phyloP scores from a whole-genome alignment of 306 rosid genomes.

The Alnus glutinosa region DNA sequence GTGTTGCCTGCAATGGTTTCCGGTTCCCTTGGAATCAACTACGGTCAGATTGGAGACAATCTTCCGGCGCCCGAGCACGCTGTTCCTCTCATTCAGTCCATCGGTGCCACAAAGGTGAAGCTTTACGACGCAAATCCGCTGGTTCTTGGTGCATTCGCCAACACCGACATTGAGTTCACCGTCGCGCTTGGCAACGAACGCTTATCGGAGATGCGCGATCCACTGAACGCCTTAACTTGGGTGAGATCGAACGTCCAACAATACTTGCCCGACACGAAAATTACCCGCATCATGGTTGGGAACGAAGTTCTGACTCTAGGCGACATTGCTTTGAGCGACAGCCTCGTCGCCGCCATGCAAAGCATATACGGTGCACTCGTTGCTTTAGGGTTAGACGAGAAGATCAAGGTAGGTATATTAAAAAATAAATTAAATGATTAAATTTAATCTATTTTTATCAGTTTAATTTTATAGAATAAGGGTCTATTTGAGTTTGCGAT shows the following conservation, averaged over 20 bases:
- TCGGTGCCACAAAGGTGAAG: background rate
- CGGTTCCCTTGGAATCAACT: background rate
- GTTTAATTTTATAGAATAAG: no score
- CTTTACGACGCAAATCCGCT: background rate
- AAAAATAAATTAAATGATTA: no score
- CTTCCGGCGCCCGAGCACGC: background rate
- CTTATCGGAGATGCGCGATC: background rate
- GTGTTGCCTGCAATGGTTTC: background rate
- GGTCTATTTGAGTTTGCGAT: no score
- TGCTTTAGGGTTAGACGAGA: background rate
- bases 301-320: background rate
- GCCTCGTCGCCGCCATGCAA: background rate
- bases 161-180: background rate
- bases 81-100: background rate
- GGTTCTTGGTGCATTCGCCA: background rate
- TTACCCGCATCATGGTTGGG: background rate
- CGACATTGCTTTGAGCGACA: background rate
- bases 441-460: no score
- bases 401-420: background rate
- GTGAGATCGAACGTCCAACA: background rate
- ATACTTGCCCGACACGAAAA: background rate
- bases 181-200: background rate
- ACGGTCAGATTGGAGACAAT: background rate
- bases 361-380: background rate
- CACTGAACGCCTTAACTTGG: background rate